Evolutionary conservation across 2,329 filamentous ascomycete genomes (phyloP).

Genomic region (Curvularia sp.): DNA sequence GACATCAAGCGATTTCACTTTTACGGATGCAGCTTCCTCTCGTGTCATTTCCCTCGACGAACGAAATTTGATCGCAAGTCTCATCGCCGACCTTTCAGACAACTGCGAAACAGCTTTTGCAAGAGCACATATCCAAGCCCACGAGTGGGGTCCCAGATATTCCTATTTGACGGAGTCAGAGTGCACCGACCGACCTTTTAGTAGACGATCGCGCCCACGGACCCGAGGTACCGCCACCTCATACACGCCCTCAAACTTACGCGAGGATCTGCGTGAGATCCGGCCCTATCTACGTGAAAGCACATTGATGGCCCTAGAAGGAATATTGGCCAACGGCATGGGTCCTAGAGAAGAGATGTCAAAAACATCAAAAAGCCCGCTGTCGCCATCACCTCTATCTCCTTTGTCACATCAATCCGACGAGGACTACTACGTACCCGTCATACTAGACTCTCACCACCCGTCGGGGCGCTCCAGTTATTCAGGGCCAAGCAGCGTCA

Average conservation of each 20-base stretch:
- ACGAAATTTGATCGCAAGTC: slow-evolving; percentile 23
- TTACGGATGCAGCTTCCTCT: slow-evolving; percentile 1
- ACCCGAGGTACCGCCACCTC: slow-evolving; percentile 13
- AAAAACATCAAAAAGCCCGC: slow-evolving; percentile 1
- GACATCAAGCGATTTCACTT: slow-evolving; percentile 6
- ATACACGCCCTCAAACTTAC: slow-evolving; percentile 13
- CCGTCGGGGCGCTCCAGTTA: slow-evolving; percentile 22
- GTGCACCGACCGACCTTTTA: slow-evolving; percentile 12
- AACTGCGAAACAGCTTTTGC: slow-evolving; percentile 25
- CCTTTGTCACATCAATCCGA: slow-evolving; percentile 7
- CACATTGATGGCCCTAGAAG: slow-evolving; percentile 14
- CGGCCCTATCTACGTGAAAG: slow-evolving; percentile 15
- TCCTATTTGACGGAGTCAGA: slow-evolving; percentile 7
- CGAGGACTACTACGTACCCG: slow-evolving; percentile 17
- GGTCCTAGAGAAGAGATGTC: slow-evolving; percentile 2
- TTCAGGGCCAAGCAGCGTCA: slow-evolving; percentile 15
- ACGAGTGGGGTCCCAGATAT: slow-evolving; percentile 14
- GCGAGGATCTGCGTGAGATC: slow-evolving; percentile 18
- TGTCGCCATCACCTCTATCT: not conserved
- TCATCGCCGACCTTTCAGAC: slow-evolving; percentile 29
- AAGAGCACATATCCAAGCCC: slow-evolving; percentile 17
- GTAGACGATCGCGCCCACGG: slow-evolving; percentile 6
- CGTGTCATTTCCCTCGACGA: slow-evolving; percentile 9
- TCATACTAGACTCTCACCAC: slow-evolving; percentile 18
- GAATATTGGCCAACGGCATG: slow-evolving; percentile 17